Evolutionary conservation across 306 rosid genomes (phyloP), one percentile per base, ranked within the genome.

Genomic region (Mucuna pruriens): DNA sequence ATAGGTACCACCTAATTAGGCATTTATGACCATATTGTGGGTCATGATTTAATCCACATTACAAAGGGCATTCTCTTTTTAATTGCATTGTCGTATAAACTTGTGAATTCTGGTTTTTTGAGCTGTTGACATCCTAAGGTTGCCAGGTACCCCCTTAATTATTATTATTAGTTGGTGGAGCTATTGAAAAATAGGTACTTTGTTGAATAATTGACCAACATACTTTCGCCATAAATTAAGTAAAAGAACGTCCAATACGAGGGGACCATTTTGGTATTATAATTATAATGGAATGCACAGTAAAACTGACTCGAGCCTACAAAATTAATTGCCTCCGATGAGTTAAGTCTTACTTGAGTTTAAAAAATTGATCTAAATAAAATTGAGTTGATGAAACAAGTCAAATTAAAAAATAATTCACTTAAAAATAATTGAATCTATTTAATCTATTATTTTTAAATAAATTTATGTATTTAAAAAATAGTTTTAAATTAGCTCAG

Each of bases 91-190:
- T 64, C 75, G 42, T 77, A 13, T 23, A 38, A 55, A 16, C 67
- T 63, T 62, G 63, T 64, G 76, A 71, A 11, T 58, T 29, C n/a
- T n/a, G n/a, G n/a, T n/a, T 29, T 51, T 76, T 17, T 39, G 55
- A n/a, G 66, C 8, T 79, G 77, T 78, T 83, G 36, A 38, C 68
- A 69, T 81, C 46, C 45, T 26, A 63, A 63, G 63, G 51, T 63
- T 72, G 81, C 68, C 78, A 72, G 11, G 6, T 76, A 15, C 15
- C 51, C 51, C 55, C 66, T 29, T 65, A 4, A 71, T 48, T 23
- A 7, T 29, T 55, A 61, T 55, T 25, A 17, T 33, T 64, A 33
- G 42, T 49, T 71, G 73, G 77, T 75, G 77, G 77, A 36, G 19
- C 22, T 68, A 15, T 26, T 77, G n/a, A 71, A 46, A 12, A 17